Base-by-base conservation (phyloP, 2,329 filamentous ascomycete genomes). In the Xylariomycetidae sp. region DNA sequence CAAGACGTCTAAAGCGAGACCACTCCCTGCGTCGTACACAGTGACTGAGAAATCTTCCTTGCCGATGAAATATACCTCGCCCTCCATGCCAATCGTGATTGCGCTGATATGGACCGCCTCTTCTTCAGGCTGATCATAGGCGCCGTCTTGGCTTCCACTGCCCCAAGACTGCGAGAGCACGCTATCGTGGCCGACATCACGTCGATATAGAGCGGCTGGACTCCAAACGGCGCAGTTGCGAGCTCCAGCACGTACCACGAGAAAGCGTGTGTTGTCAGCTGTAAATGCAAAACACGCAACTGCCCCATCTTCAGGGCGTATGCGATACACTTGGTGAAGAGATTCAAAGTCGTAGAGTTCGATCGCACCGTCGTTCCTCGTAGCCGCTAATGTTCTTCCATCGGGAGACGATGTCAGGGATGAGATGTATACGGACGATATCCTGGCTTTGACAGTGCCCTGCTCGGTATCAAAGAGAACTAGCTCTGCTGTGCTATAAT, bases 281-380 rank as follows among this genome's bases (percentile, higher is more conserved):
- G 29, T 23, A 19, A 37, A 37, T 6, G 30, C 15, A 4, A 33
- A 15, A 2, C 30, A 20, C 2, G 34, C 15, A 2, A 37, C 30
- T 11, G 29, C 25, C 4, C 34, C 30, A 8, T 33, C 34, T 10
- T 27, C 17, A 7, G 34, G 25, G 6, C 29, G 29, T 18, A 33
- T 33, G 12, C 30, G 30, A 16, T 37, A 37, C 13, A 37, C 11
- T 25, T 33, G 27, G 14, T 37, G 34, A 12, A 37, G 25, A 7
- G 30, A 28, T 22, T 37, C 34, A 12, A 35, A 38, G 15, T 37
- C 34, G 15, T 33, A 37, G 9, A 37, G 25, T 20, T 37, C 34
- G 9, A 37, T 37, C 11, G 34, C 14, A 4, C 30, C 30, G 16
- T 37, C 34, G 4, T 19, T 33, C 25, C 25, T 3, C 6, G 30